Evolutionary conservation across 78 protist species (phyloP), one percentile per base, ranked within the genome.

Genomic region (Isochrysis galbana): DNA sequence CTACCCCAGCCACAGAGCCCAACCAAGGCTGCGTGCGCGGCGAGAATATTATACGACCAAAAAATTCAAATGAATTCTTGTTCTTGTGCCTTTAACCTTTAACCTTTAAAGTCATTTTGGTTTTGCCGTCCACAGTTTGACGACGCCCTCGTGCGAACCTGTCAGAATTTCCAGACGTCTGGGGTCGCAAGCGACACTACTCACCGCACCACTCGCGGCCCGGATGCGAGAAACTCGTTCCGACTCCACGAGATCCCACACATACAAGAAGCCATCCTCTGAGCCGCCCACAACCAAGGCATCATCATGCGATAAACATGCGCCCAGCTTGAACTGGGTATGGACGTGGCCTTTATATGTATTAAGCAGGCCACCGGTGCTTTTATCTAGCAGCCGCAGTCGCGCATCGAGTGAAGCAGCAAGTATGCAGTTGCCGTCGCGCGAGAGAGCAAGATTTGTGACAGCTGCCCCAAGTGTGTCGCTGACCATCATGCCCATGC

Each of bases 401-500:
- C 19, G 0, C 7, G 7, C 1, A 41, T 91, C 93, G 32, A 91
- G 90, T 0, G 67, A 55, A 48, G 46, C 2, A 2, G 95, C 92
- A 17, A 95, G 72, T 41, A 94, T 55, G 90, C 93, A 94, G 77
- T 92, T 91, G n/a, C 91, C 83, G 92, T 95, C 95, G 70, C 87
- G 77, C 36, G 97, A 92, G 34, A 95, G 36, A 14, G 74, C 78
- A 23, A 94, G 67, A 32, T 89, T 61, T 19, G 96, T 87, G n/a
- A 95, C 80, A 46, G 95, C 91, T 77, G 42, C 17, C 32, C 61
- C 25, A 44, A 51, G 41, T 25, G 51, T 23, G 22, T 38, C 3
- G 67, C 3, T 7, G 1, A 5, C 0, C 22, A 82, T 26, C 26
- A 1, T 0, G 36, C 93, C 93, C 70, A 0, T 3, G 0, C 93